Conservation (phyloP, 176 grass and related monocot species). For the Oryza punctata region DNA sequence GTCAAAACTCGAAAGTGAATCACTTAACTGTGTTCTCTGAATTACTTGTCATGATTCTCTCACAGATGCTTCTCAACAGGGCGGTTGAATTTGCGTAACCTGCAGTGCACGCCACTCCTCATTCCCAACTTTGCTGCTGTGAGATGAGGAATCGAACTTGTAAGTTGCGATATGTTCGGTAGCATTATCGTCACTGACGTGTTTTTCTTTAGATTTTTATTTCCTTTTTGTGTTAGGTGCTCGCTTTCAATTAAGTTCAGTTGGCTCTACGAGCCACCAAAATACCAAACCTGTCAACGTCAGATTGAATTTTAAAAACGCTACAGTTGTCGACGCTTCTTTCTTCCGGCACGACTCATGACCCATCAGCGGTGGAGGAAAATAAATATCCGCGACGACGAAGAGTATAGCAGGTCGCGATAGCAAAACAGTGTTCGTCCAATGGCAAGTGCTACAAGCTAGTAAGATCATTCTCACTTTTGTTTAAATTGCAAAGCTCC, state of each 20-base stretch:
- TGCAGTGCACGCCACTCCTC: too few relatives aligned
- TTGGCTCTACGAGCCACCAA: neutral
- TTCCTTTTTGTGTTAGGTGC: neutral
- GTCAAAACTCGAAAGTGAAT: too few relatives aligned
- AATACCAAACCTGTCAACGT: conserved; percentile 18
- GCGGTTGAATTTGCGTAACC: too few relatives aligned
- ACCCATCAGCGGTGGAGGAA: neutral
- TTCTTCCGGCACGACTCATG: neutral
- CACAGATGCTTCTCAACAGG: too few relatives aligned
- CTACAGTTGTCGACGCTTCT: neutral
- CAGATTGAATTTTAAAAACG: neutral
- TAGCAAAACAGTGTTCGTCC: neutral
- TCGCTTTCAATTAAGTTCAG: neutral
- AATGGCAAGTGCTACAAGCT: too few relatives aligned
- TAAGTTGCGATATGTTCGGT: neutral
- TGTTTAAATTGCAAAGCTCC: neutral
- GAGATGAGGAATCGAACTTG: too few relatives aligned
- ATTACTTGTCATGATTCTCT: too few relatives aligned
- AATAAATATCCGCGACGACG: neutral
- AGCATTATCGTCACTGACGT: neutral
- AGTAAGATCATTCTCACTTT: neutral
- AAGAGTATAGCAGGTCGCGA: neutral
- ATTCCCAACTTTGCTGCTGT: too few relatives aligned
- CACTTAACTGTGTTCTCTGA: too few relatives aligned
- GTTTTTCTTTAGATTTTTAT: neutral